Percentiles rank a stretch among this genome's conserved stretches.
Evolutionary conservation across 108 stramenopile species (phyloP).

Genomic region (Nitzschia sp.): DNA sequence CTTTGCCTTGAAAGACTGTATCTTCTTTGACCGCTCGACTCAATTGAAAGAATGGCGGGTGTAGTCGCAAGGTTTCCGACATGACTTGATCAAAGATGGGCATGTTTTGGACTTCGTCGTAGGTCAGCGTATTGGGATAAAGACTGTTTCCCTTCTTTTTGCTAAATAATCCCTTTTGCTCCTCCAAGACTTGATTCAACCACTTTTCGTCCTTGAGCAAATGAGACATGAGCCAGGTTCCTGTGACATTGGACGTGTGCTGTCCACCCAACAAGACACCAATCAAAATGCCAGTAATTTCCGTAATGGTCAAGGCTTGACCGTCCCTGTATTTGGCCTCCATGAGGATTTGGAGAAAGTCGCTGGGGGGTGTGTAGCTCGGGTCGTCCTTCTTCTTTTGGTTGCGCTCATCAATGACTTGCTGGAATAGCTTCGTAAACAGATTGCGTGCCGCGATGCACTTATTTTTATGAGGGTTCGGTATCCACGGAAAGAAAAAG

Average conservation of each 20-base stretch:
- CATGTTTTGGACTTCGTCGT: conserved; percentile 38
- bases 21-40: conserved; percentile 61
- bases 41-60: conserved; percentile 78
- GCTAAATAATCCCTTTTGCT: conserved; percentile 35
- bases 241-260: conserved; percentile 76
- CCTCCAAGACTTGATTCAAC: conserved; percentile 43
- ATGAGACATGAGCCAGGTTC: conserved; percentile 57
- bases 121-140: conserved; percentile 18
- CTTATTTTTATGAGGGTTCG: conserved; percentile 47
- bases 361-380: conserved; percentile 25
- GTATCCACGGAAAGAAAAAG: conserved; percentile 69
- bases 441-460: conserved; percentile 50
- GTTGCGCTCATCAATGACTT: conserved; percentile 52
- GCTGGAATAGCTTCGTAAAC: conserved; percentile 54
- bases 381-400: conserved; percentile 18
- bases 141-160: conserved; percentile 3
- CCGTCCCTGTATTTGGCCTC: conserved; percentile 76
- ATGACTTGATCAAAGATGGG: conserved; percentile 45
- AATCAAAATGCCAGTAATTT: conserved; percentile 70
- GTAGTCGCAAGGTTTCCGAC: conserved; percentile 69
- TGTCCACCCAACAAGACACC: conserved; percentile 79
- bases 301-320: conserved; percentile 41
- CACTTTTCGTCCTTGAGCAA: conserved; percentile 41
- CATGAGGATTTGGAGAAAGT: conserved; percentile 73
- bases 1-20: conserved; percentile 7